Conservation (phyloP, 768 basidiomycete species). For the Lentinus brumalis region DNA sequence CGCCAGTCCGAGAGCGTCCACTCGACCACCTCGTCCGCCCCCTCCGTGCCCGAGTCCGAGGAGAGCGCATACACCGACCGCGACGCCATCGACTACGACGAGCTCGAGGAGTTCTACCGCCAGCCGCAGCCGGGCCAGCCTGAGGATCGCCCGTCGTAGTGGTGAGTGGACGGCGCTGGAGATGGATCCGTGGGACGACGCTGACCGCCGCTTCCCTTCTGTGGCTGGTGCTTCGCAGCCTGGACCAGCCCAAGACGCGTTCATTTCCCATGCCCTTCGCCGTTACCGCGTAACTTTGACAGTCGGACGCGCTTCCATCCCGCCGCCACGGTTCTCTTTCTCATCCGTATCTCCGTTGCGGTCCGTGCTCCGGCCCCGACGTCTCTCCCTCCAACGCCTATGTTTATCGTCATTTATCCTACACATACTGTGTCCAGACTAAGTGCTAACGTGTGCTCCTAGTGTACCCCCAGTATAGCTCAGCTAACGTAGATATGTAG, state of each 20-base stretch:
- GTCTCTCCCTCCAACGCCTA: neutral
- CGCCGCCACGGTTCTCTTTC: neutral
- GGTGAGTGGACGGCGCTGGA: constrained; percentile 5
- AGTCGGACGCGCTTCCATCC: constrained; percentile 9
- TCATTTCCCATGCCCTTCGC: constrained; percentile 21
- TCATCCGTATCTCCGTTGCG: constrained; percentile 1
- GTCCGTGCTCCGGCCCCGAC: neutral
- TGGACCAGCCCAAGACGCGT: constrained; percentile 7
- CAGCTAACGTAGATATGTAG: neutral
- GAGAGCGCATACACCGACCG: neutral
- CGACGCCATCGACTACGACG: neutral
- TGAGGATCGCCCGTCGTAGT: neutral
- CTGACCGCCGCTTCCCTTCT: neutral
- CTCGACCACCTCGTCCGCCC: constrained; percentile 17
- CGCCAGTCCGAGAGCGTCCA: constrained; percentile 17
- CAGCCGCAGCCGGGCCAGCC: constrained; percentile 10
- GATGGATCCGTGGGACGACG: constrained; percentile 9
- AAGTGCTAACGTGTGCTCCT: neutral
- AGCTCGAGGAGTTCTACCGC: constrained; percentile 1
- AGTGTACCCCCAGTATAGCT: constrained; percentile 6
- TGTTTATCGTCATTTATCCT: neutral
- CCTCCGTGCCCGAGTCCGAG: constrained; percentile 18
- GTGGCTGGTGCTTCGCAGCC: constrained; percentile 13
- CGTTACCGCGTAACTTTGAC: constrained; percentile 18
- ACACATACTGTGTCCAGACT: neutral